A percentile compares a stretch with the other conserved stretches of the same genome.
These are phyloP conservation scores for Petunia hybrid DNA, from an alignment of 305 asterid genomes.

Conservation along the genomic window DNA sequence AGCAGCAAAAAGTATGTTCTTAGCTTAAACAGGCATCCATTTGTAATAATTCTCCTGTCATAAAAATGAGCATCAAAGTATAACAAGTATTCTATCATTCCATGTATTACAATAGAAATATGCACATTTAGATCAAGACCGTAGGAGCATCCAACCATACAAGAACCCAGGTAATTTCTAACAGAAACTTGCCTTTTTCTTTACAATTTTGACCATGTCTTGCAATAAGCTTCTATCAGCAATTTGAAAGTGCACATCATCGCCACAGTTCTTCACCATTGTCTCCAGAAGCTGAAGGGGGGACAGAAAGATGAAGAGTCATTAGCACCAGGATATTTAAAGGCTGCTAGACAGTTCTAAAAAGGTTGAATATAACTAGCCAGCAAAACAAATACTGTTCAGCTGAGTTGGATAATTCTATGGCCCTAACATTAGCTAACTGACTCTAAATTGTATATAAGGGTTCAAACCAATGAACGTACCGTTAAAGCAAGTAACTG, in stretches of 20 bases:
- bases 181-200: constrained; percentile 69
- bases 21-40: background rate
- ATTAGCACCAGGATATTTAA: background rate
- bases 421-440: background rate
- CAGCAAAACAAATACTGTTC: constrained; percentile 1
- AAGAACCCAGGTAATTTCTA: constrained; percentile 23
- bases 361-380: background rate
- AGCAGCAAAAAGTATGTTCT: background rate
- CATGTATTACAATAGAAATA: background rate
- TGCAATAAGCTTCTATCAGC: constrained; percentile 81
- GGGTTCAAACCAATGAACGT: constrained; percentile 25
- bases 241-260: constrained; percentile 86
- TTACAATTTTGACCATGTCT: constrained; percentile 92
- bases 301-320: background rate
- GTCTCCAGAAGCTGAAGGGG: constrained; percentile 81
- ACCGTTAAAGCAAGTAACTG: constrained; percentile 95
- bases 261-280: constrained; percentile 99
- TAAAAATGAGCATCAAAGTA: background rate
- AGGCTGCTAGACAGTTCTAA: background rate
- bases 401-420: background rate
- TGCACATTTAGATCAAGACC: constrained; percentile 4
- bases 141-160: background rate
- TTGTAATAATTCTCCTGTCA: background rate
- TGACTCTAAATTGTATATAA: constrained; percentile 7
- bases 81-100: background rate